Evolutionary conservation across 2,329 filamentous ascomycete genomes (phyloP), one percentile per base, ranked within the genome.

Genomic region (Sporothrix brasiliensis): DNA sequence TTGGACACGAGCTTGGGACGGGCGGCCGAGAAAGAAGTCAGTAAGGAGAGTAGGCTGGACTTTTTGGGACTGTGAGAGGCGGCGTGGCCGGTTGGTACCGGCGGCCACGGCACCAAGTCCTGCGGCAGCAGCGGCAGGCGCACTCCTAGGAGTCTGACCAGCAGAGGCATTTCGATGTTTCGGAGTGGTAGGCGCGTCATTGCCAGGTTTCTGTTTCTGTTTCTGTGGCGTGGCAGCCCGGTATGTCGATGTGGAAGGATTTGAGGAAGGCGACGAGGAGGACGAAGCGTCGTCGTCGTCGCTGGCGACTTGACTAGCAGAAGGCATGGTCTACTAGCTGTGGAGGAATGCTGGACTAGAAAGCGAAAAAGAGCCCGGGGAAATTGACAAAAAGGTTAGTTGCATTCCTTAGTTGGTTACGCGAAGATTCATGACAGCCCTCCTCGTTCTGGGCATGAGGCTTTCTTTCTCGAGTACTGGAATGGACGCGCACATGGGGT

Each of bases 21-120:
- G 87, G 24, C 86, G 82, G 16, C 87, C 87, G 30, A 86, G 79
- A 52, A 89, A 80, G 76, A 89, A 89, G 77, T 89, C 87, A 47
- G 80, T 79, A 10, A 89, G 80, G 4, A 89, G 79, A 2, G 83
- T 87, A 14, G 83, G 82, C 69, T 84, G 81, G 6, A 80, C 78
- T 69, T 81, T 84, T 68, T 79, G 83, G 34, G 81, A 78, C 61
- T 78, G 78, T 27, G 81, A 76, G 60, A 79, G 61, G 9, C 76
- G 73, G n/a, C 72, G 74, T 16, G 73, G 70, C 54, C 75, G 72
- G 13, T 53, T 60, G 1, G 53, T n/a, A 13, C 47, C 34, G 21
- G 21, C 78, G 74, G 24, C 79, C 76, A 69, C 71, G 50, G 77
- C 77, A 24, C 75, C 72, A 34, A 19, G 61, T n/a, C 41, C 54